Base-by-base conservation (phyloP, 2,329 filamentous ascomycete genomes). In the Stylonectria norvegica region DNA sequence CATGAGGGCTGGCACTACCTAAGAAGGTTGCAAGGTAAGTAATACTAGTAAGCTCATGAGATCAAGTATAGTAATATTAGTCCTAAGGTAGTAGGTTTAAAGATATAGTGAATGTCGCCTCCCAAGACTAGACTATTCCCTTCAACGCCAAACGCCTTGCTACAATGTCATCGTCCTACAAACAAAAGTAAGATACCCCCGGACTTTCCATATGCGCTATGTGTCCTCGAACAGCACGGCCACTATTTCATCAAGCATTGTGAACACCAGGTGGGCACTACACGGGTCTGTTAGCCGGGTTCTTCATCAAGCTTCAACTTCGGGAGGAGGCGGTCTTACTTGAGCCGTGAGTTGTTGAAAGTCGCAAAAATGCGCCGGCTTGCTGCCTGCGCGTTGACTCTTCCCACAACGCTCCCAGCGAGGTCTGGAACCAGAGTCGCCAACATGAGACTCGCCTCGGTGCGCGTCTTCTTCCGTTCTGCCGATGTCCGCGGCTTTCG, bases 371-470 rank as follows among this genome's bases (percentile, higher is more conserved):
- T 79, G 56, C 90, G 85, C 53, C 91, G 78, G 48, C 89, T 90
- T 16, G 93, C 93, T 40, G 85, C 85, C 62, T 94, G 86, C 12
- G 94, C 93, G 68, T 98, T 98, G 30, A 84, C 79, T 56, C 89
- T 79, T 4, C 93, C 93, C 12, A 98, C 94, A 5, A 98, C 94
- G 65, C 86, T 95, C 6, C 85, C 89, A 7, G 88, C 91, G 41
- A 98, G 62, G 62, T 98, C 93, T 3, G 93, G 93, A 15, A 98
- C 75, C 35, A 98, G 75, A 8, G 89, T 95, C 8, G 86, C 88
- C 34, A 98, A 74, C 73, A 97, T 87, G 17, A 95, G 69, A 44
- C 86, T 89, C 5, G 94, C 93, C 64, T 97, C 93, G 7, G 83
- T 87, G 45, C 87, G 76, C 46, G 86, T 94, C 63, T 82, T 85